phyloP scores from a whole-genome alignment of 257 asterid species.

The Rubia yunnanensis region DNA sequence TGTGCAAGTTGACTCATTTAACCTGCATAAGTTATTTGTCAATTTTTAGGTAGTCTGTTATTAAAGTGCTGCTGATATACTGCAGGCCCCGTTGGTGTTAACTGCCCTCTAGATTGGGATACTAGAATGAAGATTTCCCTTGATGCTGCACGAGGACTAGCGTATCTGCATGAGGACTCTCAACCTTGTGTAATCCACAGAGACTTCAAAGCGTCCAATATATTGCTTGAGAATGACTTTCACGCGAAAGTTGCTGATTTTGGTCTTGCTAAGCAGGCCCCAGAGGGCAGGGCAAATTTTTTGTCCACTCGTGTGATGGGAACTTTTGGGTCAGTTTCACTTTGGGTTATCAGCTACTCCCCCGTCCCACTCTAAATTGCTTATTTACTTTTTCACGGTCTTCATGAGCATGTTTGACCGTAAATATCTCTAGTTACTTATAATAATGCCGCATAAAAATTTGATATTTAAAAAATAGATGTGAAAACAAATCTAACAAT shows the following conservation, averaged over 20 bases:
- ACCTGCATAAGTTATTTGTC: constrained; percentile 5
- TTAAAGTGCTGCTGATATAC: constrained; percentile 13
- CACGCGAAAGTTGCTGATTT: constrained; percentile 97
- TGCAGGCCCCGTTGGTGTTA: constrained; percentile 86
- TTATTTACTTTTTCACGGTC: too few species aligned
- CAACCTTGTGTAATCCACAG: constrained; percentile 98
- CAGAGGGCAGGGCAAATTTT: constrained; percentile 86
- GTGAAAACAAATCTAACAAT: too few species aligned
- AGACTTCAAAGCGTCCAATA: constrained; percentile 95
- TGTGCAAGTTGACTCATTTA: neutral
- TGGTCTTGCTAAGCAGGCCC: constrained; percentile 96
- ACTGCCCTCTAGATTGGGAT: constrained; percentile 96
- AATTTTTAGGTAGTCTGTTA: neutral
- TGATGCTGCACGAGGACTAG: constrained; percentile 98
- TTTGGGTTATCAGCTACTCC: neutral
- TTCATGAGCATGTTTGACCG: too few species aligned
- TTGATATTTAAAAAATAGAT: too few species aligned
- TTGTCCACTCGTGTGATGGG: constrained; percentile 99
- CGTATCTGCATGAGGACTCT: constrained; percentile 96
- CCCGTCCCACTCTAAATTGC: too few species aligned
- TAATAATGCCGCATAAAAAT: too few species aligned
- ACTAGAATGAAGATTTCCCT: constrained; percentile 95
- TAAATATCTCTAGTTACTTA: too few species aligned
- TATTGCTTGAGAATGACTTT: constrained; percentile 84
- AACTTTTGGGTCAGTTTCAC: constrained; percentile 79